Evolutionary conservation across 2,329 filamentous ascomycete genomes (phyloP), one percentile per base, ranked within the genome.

Genomic region (Ophiocordyceps unilateralis): DNA sequence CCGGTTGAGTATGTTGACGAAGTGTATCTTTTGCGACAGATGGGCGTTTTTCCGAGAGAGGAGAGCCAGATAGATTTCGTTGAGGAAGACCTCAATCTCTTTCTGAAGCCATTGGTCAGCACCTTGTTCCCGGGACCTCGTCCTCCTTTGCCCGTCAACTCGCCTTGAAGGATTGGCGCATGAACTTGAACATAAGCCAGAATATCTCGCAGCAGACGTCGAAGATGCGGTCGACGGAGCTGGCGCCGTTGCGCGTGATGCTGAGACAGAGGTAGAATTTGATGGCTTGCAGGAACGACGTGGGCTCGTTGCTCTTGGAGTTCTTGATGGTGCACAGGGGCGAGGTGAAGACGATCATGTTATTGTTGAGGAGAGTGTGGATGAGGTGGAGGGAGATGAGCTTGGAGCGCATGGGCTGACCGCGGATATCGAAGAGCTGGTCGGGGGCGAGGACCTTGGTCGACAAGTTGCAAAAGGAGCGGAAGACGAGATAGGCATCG

Each of bases 161-260:
- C 55, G 82, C 81, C 78, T 98, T 98, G 62, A 98, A 83, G 48
- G 88, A 82, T 2, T 91, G 82, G 47, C 93, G 78, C 76, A 98
- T 83, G 53, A 86, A 82, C 58, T 93, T 93, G 38, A 95, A 66
- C 81, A 95, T 94, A 45, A 96, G 70, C 87, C 88, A 98, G 59
- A 98, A 98, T 24, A 96, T 93, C 59, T 98, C 91, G 53, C 84
- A 88, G 58, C 85, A 89, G 37, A 96, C 86, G 56, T 96, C 89
- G 55, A 96, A 98, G 0, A 98, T 87, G 50, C 76, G 76, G 49
- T 86, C 83, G 38, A 94, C 83, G 5, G 88, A 89, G 63, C 89
- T 96, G 14, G 91, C 85, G 17, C 89, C 93, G 57, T 98, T 98
- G 42, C 89, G 78, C 44, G 88, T 95, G 51, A 98, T 76, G 61